Evolutionary conservation across 257 asterid species (phyloP).

Genomic region (Solanum infundibuliforme): DNA sequence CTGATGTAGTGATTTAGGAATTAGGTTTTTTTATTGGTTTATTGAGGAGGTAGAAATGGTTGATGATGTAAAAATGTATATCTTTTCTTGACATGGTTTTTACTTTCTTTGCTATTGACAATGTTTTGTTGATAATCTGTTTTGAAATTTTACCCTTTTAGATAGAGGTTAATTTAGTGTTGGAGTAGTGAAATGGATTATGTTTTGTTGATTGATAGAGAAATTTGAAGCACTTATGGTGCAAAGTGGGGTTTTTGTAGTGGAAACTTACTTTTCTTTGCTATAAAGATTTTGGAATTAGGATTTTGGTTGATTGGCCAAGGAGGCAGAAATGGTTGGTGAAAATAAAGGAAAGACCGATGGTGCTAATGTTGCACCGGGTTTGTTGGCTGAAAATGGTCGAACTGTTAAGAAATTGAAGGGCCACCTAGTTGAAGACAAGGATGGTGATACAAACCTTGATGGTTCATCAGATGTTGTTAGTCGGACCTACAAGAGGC

Average conservation of each 20-base stretch:
- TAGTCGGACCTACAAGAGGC: constrained; percentile 64
- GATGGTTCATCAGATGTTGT: constrained; percentile 17
- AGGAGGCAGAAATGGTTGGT: constrained; percentile 26
- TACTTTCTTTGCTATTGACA: not conserved
- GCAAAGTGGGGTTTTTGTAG: constrained; percentile 5
- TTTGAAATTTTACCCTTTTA: too few relatives aligned
- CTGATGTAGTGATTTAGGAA: not conserved
- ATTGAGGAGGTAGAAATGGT: constrained; percentile 20
- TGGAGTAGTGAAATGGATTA: too few relatives aligned
- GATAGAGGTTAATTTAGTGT: too few relatives aligned
- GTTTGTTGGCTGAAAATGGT: constrained; percentile 8
- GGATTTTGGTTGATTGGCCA: not conserved
- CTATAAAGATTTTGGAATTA: not conserved
- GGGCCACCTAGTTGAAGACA: constrained; percentile 17
- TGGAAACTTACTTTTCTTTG: constrained; percentile 7
- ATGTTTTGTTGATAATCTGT: not conserved
- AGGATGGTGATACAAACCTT: constrained; percentile 16
- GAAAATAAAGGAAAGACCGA: constrained; percentile 18
- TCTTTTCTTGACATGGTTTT: not conserved
- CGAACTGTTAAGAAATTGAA: constrained; percentile 18
- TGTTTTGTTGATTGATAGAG: constrained; percentile 13
- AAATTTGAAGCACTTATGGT: constrained; percentile 8
- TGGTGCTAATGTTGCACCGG: constrained; percentile 13
- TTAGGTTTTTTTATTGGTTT: not conserved
- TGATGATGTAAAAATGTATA: constrained; percentile 4